These are phyloP conservation scores for Neurospora tetrasperma DNA, from an alignment of 495 filamentous ascomycete species.

Conservation along the genomic window DNA sequence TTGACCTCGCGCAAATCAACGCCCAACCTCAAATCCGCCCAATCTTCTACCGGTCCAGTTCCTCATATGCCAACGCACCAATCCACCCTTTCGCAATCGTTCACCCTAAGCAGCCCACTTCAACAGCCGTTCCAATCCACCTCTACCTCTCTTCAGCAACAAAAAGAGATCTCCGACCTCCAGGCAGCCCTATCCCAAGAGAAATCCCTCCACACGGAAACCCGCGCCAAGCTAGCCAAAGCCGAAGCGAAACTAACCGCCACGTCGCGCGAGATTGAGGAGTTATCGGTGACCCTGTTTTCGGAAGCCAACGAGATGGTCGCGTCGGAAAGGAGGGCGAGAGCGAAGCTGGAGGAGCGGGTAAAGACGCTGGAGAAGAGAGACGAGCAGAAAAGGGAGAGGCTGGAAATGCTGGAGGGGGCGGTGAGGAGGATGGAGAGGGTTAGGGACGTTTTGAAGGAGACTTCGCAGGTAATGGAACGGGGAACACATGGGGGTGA, in stretches of 20 bases:
- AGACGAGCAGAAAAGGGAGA: conserved; percentile 58
- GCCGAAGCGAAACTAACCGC: conserved; percentile 66
- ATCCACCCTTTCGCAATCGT: conserved; percentile 1
- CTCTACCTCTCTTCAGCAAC: conserved; percentile 8
- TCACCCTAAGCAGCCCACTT: neutral
- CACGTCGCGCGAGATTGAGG: conserved; percentile 75
- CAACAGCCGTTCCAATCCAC: conserved; percentile 15
- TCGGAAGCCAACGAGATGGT: conserved; percentile 98
- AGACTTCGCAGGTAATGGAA: conserved; percentile 4
- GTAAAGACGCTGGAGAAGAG: conserved; percentile 57
- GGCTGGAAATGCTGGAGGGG: conserved; percentile 64
- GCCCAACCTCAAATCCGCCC: conserved; percentile 17
- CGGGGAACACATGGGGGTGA: too few relatives aligned
- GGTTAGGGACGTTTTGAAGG: conserved; percentile 49
- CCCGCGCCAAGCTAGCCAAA: conserved; percentile 15
- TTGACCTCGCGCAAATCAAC: conserved; percentile 49
- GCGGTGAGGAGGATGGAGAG: conserved; percentile 71
- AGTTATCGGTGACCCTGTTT: conserved; percentile 77
- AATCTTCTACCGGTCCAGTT: neutral
- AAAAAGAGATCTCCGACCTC: neutral
- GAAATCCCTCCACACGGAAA: neutral
- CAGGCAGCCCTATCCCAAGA: neutral
- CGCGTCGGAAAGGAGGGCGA: conserved; percentile 69
- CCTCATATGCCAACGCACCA: neutral
- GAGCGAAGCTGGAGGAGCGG: conserved; percentile 68